These are phyloP conservation scores for Williopsis jadinii DNA, from an alignment of 1,139 yeast genomes.

Conservation along the genomic window DNA sequence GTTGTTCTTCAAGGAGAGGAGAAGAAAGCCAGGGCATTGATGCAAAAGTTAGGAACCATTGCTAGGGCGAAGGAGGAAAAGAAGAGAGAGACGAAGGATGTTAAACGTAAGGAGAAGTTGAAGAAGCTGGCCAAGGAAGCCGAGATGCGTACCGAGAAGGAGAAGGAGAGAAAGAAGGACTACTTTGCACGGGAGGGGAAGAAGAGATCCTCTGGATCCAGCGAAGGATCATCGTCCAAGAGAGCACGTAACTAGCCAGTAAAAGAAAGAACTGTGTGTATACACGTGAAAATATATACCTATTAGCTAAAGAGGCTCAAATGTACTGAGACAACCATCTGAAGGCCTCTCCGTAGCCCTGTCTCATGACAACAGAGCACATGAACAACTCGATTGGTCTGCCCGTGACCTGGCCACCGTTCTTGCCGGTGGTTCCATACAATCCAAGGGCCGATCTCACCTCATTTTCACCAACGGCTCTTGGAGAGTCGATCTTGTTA, in stretches of 20 bases:
- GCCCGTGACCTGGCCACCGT: slow-evolving; percentile 61
- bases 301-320: slow-evolving; percentile 26
- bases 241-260: slow-evolving; percentile 22
- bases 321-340: slow-evolving; percentile 95
- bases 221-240: slow-evolving; percentile 29
- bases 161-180: slow-evolving; percentile 80
- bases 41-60: slow-evolving; percentile 81
- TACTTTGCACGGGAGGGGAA: slow-evolving; percentile 69
- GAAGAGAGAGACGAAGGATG: slow-evolving; percentile 67
- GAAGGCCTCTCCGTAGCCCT: slow-evolving; percentile 94
- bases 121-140: slow-evolving; percentile 71
- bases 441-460: slow-evolving; percentile 87
- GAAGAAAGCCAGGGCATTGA: slow-evolving; percentile 83
- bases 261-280: too few species aligned
- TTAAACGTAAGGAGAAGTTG: slow-evolving; percentile 66
- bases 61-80: slow-evolving; percentile 82
- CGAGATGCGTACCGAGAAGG: slow-evolving; percentile 66
- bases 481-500: slow-evolving; percentile 91
- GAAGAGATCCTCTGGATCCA: slow-evolving; percentile 45
- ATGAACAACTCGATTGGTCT: slow-evolving; percentile 95
- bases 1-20: slow-evolving; percentile 90
- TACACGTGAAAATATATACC: too few species aligned
- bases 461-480: slow-evolving; percentile 93
- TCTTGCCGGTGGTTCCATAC: slow-evolving; percentile 84
- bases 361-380: slow-evolving; percentile 97